Conservation (phyloP, 768 basidiomycete genomes). For the Arthromyces matolae region DNA sequence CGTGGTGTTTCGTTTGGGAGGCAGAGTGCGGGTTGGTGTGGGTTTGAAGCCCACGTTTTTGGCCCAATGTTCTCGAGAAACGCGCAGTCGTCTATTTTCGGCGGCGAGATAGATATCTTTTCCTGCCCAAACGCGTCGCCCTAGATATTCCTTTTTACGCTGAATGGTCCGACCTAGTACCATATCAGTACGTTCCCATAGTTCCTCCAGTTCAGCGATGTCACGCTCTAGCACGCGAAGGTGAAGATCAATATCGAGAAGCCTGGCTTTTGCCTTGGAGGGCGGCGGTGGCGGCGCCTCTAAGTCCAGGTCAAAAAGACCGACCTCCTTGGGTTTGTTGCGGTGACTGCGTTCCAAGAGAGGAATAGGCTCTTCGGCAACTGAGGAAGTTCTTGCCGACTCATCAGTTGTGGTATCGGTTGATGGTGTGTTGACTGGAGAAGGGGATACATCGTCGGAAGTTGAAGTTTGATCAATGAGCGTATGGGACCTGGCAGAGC, state of each 20-base stretch:
- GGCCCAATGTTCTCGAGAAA: constrained; percentile 47
- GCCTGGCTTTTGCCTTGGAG: constrained; percentile 25
- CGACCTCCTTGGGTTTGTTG: constrained; percentile 6
- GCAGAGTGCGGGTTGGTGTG: too few relatives aligned
- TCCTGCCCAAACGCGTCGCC: constrained; percentile 67
- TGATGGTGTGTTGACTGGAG: not conserved
- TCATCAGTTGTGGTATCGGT: not conserved
- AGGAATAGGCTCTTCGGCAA: not conserved
- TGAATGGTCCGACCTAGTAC: constrained; percentile 49
- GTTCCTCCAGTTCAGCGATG: constrained; percentile 42
- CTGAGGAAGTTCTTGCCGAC: not conserved
- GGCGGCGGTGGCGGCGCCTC: constrained; percentile 22
- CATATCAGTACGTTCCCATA: constrained; percentile 39
- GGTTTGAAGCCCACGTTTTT: constrained; percentile 47
- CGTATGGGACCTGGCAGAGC: too few relatives aligned
- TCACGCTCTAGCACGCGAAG: constrained; percentile 54
- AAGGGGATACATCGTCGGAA: too few relatives aligned
- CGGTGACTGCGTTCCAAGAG: constrained; percentile 8
- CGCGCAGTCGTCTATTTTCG: constrained; percentile 22
- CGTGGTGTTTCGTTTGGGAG: constrained; percentile 14
- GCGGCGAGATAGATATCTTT: constrained; percentile 52
- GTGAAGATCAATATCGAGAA: constrained; percentile 54
- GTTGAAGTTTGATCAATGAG: too few relatives aligned
- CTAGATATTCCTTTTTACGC: constrained; percentile 71
- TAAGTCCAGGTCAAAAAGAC: constrained; percentile 36